A percentile compares a stretch with the other conserved stretches of the same genome.
Conservation (phyloP, 768 basidiomycete genomes). For the Termitomyces sp. region DNA sequence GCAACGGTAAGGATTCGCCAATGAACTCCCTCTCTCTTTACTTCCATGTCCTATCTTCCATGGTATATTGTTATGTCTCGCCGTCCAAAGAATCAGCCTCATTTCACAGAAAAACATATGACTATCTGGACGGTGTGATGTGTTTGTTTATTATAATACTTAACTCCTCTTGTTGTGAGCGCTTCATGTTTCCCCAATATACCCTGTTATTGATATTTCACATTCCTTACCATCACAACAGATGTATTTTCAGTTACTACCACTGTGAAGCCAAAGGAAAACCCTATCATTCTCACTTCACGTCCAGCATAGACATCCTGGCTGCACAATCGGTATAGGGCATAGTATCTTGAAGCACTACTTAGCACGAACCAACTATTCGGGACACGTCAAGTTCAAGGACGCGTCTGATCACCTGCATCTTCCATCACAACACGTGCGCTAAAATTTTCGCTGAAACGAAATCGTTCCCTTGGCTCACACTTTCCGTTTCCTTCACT, state of each 20-base stretch:
- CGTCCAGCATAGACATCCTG: background rate
- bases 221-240: background rate
- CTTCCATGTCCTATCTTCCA: background rate
- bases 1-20: background rate
- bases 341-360: background rate
- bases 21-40: background rate
- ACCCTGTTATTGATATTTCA: background rate
- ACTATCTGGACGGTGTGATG: background rate
- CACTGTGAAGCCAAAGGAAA: background rate
- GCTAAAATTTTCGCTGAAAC: background rate
- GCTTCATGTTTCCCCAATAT: background rate
- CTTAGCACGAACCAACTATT: background rate
- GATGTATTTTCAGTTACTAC: background rate
- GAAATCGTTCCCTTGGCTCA: background rate
- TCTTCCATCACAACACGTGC: background rate
- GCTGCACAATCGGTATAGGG: background rate
- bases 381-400: background rate
- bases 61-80: background rate
- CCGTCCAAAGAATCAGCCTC: background rate
- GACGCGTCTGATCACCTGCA: background rate
- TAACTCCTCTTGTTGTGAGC: too few species aligned
- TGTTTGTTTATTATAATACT: too few species aligned
- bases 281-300: background rate
- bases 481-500: slow-evolving; percentile 2
- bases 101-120: background rate